Evolutionary conservation across 495 filamentous ascomycete genomes (phyloP).

Genomic region (Hapsidospora chrysogenum): DNA sequence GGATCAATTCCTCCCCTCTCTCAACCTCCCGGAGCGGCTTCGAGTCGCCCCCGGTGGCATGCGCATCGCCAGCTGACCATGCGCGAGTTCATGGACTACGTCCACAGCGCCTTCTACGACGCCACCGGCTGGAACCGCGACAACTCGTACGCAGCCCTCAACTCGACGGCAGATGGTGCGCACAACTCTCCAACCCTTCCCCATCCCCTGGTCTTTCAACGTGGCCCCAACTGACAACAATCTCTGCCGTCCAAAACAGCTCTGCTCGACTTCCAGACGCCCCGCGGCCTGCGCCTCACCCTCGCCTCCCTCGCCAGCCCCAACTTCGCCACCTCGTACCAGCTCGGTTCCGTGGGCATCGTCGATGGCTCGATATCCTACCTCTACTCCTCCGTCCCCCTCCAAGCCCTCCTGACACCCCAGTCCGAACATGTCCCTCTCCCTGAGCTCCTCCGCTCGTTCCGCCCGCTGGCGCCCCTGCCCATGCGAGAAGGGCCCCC

Average conservation of each 20-base stretch:
- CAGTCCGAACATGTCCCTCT: constrained; percentile 29
- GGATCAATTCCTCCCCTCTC: background rate
- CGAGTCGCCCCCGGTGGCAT: background rate
- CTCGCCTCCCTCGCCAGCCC: constrained; percentile 81
- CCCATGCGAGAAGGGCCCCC: constrained; percentile 4
- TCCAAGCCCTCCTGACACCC: constrained; percentile 30
- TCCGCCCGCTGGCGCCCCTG: constrained; percentile 24
- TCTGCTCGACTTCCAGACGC: constrained; percentile 70
- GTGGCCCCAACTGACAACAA: background rate
- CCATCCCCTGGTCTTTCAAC: background rate
- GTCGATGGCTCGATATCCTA: constrained; percentile 88
- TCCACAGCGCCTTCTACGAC: constrained; percentile 82
- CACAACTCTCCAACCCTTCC: background rate
- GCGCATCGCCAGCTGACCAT: constrained; percentile 26
- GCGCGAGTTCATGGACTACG: constrained; percentile 97
- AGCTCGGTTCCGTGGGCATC: constrained; percentile 64
- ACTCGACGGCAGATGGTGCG: constrained; percentile 67
- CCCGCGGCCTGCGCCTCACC: constrained; percentile 60
- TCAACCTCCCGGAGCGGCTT: background rate
- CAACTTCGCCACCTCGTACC: constrained; percentile 84
- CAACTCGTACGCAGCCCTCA: constrained; percentile 82
- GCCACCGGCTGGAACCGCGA: constrained; percentile 80
- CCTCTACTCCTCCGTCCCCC: constrained; percentile 67
- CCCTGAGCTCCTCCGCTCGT: constrained; percentile 27
- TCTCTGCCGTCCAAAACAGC: constrained; percentile 25